phyloP scores from a whole-genome alignment of 345 rosid species.

The Eucalyptus leucophloia region DNA sequence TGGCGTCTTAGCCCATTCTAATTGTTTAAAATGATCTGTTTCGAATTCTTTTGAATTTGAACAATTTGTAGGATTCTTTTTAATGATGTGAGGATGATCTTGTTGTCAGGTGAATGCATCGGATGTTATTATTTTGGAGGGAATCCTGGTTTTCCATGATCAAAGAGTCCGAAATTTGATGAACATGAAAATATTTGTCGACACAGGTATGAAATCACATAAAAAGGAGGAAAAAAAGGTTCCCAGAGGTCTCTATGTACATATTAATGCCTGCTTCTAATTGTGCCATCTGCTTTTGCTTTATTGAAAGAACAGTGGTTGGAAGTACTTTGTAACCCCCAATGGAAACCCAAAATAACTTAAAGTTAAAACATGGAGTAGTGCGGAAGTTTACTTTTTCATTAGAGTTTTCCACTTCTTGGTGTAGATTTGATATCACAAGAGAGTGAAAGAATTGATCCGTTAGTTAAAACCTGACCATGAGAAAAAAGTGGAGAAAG shows the following conservation, averaged over 20 bases:
- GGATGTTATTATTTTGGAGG: conserved; percentile 97
- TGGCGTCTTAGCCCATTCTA: background rate
- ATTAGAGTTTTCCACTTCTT: background rate
- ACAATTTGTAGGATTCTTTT: background rate
- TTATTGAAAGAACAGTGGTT: background rate
- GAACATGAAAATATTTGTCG: conserved; percentile 98
- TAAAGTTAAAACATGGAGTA: background rate
- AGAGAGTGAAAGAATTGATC: background rate
- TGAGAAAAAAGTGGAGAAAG: background rate
- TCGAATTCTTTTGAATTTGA: background rate
- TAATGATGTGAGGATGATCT: background rate
- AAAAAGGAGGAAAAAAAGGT: background rate
- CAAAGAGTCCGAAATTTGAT: conserved; percentile 78
- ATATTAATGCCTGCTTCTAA: background rate
- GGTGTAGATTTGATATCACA: background rate
- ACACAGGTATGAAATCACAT: conserved; percentile 48
- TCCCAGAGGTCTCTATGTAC: background rate
- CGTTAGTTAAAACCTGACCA: background rate
- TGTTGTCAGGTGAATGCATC: conserved; percentile 75
- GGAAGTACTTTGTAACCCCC: background rate
- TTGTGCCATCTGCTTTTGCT: background rate
- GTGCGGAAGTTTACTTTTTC: background rate
- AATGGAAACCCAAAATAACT: background rate
- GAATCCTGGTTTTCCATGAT: conserved; percentile 94
- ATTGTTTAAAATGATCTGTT: background rate